These are phyloP conservation scores for Naumovozyma castellii DNA, from an alignment of 805 yeast species.

Conservation along the genomic window DNA sequence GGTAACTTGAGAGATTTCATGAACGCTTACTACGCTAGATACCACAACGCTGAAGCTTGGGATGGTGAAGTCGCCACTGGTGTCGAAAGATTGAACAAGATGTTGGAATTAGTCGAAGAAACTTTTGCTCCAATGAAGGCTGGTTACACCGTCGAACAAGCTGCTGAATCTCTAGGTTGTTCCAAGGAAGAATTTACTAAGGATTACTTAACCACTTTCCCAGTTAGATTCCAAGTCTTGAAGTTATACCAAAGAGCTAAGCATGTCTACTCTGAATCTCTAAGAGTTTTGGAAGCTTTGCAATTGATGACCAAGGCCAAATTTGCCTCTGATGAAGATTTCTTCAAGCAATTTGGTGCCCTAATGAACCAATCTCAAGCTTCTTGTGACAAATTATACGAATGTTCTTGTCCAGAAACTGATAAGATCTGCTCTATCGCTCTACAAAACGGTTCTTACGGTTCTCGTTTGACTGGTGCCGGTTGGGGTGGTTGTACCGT, in stretches of 20 bases:
- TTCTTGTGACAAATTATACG: constrained; percentile 40
- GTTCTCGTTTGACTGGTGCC: constrained; percentile 70
- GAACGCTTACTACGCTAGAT: constrained; percentile 37
- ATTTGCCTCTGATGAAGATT: constrained; percentile 22
- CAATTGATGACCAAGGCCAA: constrained; percentile 29
- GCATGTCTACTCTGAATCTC: constrained; percentile 54
- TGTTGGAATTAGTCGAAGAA: constrained; percentile 38
- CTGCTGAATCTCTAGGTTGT: constrained; percentile 35
- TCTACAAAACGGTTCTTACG: constrained; percentile 44
- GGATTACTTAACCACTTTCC: constrained; percentile 40
- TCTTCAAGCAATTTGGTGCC: constrained; percentile 38
- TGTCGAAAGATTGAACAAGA: constrained; percentile 30
- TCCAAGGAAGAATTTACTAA: constrained; percentile 34
- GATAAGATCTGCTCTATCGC: constrained; percentile 48
- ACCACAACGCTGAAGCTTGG: constrained; percentile 32
- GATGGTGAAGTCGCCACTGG: constrained; percentile 39
- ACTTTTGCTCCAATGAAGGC: constrained; percentile 32
- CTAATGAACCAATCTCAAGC: constrained; percentile 52
- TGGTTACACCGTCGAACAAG: constrained; percentile 45
- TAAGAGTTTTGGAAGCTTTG: constrained; percentile 46
- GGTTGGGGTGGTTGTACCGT: constrained; percentile 73
- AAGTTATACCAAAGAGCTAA: constrained; percentile 47
- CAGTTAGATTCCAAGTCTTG: constrained; percentile 46
- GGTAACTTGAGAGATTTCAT: constrained; percentile 60
- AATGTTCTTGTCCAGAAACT: constrained; percentile 49